Base-by-base conservation (phyloP, 2,329 filamentous ascomycete species). In the Shiraia sp. region DNA sequence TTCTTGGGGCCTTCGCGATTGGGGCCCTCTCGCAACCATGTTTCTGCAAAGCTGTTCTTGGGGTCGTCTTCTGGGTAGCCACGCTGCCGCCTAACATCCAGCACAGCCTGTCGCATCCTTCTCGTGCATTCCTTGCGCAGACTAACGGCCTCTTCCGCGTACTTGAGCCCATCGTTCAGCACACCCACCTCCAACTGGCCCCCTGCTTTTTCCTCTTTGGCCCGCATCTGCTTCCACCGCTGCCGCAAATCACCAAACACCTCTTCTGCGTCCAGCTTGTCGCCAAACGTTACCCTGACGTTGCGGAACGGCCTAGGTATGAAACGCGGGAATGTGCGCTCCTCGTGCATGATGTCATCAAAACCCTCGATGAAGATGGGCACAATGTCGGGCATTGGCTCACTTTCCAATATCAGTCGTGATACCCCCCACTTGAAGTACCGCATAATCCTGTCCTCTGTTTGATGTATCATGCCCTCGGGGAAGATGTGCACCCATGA, bases 381-480 rank as follows among this genome's bases (percentile, higher is more conserved):
- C 25, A 99, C 80, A 14, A 99, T 80, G 55, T 95, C 88, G 0
- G 93, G 93, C 49, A 88, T 85, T 3, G 90, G 89, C 34, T 92
- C 87, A 32, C 86, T 82, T 70, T 99, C 93, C 32, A 99, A 81
- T 43, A 99, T 93, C 43, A 97, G 78, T 2, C 93, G 83, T 6
- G 92, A 90, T 2, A 97, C 79, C 1, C 93, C 93, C 93, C 93
- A 99, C 75, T 96, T 96, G 81, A 97, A 97, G 73, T 99, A 99
- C 22, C 93, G 87, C 77, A 97, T 85, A 6, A 85, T 82, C 57
- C 84, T 83, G 29, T 83, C 75, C 1, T 86, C 80, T 53, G 90
- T 85, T 72, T 99, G 93, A 70, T 97, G 91, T 32, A 96, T 90
- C 69, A 88, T 90, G 33, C 90, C 93, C 72, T 99, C 93, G 10